Conservation (phyloP, 73 alveolate genomes). For the Paramecium sonneborni region DNA sequence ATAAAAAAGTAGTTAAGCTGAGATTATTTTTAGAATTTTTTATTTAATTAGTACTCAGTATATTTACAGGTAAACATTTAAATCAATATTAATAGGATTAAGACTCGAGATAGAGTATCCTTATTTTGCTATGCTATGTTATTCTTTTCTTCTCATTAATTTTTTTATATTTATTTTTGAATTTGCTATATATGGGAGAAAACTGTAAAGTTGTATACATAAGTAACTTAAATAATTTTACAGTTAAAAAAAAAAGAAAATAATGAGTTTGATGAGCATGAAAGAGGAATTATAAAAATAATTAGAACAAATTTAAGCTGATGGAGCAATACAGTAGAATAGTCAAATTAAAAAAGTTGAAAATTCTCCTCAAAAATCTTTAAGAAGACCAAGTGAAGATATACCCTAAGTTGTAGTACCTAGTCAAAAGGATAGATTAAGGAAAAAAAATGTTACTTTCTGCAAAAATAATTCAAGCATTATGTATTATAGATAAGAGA, state of each 20-base stretch:
- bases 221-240: background rate
- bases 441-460: background rate
- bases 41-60: background rate
- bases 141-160: background rate
- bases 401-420: background rate
- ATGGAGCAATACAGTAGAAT: background rate
- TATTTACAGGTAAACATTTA: background rate
- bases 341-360: background rate
- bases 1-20: background rate
- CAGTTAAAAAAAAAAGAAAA: background rate
- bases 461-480: background rate
- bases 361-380: background rate
- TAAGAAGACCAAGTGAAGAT: background rate
- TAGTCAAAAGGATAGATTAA: background rate
- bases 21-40: slow-evolving; percentile 28
- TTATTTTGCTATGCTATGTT: background rate
- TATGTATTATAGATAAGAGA: background rate
- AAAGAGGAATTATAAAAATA: background rate
- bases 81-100: background rate
- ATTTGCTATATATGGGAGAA: background rate
- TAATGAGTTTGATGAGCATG: background rate
- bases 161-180: background rate
- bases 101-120: background rate
- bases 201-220: background rate
- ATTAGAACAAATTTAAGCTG: background rate